Evolutionary conservation across 164 flowering plant species (phyloP), one percentile per base, ranked within the genome.

Genomic region (Protea cynaroides): DNA sequence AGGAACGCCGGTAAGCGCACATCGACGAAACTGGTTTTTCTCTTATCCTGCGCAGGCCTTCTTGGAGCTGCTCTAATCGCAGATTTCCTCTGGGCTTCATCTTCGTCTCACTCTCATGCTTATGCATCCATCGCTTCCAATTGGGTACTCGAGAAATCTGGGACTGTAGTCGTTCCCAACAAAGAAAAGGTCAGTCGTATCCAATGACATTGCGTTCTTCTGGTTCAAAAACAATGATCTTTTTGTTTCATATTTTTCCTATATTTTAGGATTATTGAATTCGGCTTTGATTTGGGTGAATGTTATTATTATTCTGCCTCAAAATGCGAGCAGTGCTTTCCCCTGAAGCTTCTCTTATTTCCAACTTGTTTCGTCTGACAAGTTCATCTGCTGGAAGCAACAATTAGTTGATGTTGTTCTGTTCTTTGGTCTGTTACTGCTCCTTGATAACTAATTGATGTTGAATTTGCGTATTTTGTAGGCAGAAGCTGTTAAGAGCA

Each of bases 1-100:
- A 79, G 69, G 29, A 10, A 65, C 8, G 44, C 44, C 17, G 74
- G 74, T 21, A 79, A 76, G 29, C 74, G 69, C n/a, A 4, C 21
- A 23, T 58, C 72, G 5, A 44, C 59, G 24, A 78, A 67, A 37
- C 37, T 71, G 21, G 46, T 69, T 9, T 4, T 75, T 37, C 50
- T 80, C 0, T 21, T 75, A 7, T 37, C 72, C 0, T 73, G 68
- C 25, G 67, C 59, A 1, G 72, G 75, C 10, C 78, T 87, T 24
- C 64, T 87, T 1, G 86, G 71, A 7, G 68, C 64, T 19, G 84
- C 76, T 47, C 71, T 82, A 23, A 44, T 81, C 29, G 70, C 67
- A 8, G 76, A 82, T 77, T 64, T 72, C 43, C 47, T 80, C 23
- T 87, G 87, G 87, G 82, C 87, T 23, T 82, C 84, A 25, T 81